Evolutionary conservation across 1,139 yeast species (phyloP), one percentile per base, ranked within the genome.

Genomic region (Debaryomyces fabryi): DNA sequence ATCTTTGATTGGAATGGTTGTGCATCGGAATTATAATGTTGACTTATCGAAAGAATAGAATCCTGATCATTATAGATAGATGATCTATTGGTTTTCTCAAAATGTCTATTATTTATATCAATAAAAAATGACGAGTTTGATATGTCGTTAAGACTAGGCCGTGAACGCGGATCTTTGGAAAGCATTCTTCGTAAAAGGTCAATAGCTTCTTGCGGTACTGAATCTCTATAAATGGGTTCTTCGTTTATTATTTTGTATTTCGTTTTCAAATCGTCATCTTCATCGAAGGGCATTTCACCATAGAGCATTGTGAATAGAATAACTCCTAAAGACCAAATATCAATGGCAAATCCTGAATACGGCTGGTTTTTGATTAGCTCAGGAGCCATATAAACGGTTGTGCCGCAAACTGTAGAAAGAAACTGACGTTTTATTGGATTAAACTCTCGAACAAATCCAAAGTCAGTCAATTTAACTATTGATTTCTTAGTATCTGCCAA

Each of bases 351-450:
- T 0, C 98, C 99, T 36, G 85, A 83, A 62, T 93, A 93, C 48
- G 82, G 84, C 49, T 80, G 78, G 52, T 82, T 79, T 48, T 76
- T 72, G 34, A 91, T 72, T 58, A 93, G 72, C 62, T 93, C 99
- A 0, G 99, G 99, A 0, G 99, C 97, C 97, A 92, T 91, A 63
- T 93, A 93, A 5, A 91, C 96, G 0, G 92, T 83, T 0, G 99
- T 93, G 2, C 99, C 99, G 67, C 99, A 93, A 1, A 91, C 78
- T 0, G 97, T 93, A 42, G 88, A 88, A 39, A 93, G 68, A 46
- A 85, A 69, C n/a, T 64, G 65, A 68, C 79, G 53, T 72, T 75
- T 46, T 71, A 76, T 54, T 61, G 86, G 72, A 74, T 71, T 70
- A 52, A 64, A 84, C 60, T 91, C 97, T 53, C 98, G 74, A 1